Percentiles rank a stretch among this genome's conserved stretches.
These are phyloP conservation scores for Serendipita sp. DNA, from an alignment of 768 basidiomycete genomes.

Conservation along the genomic window DNA sequence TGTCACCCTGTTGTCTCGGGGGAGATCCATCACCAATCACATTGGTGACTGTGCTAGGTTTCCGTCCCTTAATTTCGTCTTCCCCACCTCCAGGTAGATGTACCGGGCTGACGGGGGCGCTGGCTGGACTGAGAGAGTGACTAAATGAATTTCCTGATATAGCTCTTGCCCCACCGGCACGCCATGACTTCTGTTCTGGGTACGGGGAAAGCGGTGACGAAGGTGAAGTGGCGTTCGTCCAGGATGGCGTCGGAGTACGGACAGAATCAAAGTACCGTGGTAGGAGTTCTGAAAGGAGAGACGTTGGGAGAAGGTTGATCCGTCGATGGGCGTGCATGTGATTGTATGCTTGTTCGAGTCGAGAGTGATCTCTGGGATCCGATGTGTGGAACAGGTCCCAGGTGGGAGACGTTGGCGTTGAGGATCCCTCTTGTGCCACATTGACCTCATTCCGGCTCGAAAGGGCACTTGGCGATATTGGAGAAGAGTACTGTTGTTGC, in stretches of 20 bases:
- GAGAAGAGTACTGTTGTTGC: neutral
- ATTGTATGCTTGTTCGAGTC: slow-evolving; percentile 47
- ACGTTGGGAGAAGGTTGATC: slow-evolving; percentile 49
- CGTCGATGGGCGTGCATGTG: slow-evolving; percentile 54
- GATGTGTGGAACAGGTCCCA: slow-evolving; percentile 15
- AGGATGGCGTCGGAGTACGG: slow-evolving; percentile 24
- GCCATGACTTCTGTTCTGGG: too few species aligned
- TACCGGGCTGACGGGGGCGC: too few species aligned
- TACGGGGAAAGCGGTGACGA: neutral
- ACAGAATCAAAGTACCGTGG: slow-evolving; percentile 46
- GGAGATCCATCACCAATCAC: too few species aligned
- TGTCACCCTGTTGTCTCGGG: too few species aligned
- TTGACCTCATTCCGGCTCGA: neutral
- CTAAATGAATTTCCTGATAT: too few species aligned
- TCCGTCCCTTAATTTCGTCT: too few species aligned
- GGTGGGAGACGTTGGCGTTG: neutral
- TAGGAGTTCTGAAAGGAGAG: slow-evolving; percentile 41
- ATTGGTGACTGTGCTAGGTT: too few species aligned
- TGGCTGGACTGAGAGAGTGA: too few species aligned
- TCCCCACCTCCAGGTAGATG: too few species aligned
- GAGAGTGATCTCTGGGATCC: slow-evolving; percentile 51
- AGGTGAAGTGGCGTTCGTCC: neutral
- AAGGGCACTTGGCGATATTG: neutral
- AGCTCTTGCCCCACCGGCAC: too few species aligned
- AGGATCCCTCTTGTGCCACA: neutral